Base-by-base conservation (phyloP, 208 protist genomes). In the Tritrichomonas musculus region DNA sequence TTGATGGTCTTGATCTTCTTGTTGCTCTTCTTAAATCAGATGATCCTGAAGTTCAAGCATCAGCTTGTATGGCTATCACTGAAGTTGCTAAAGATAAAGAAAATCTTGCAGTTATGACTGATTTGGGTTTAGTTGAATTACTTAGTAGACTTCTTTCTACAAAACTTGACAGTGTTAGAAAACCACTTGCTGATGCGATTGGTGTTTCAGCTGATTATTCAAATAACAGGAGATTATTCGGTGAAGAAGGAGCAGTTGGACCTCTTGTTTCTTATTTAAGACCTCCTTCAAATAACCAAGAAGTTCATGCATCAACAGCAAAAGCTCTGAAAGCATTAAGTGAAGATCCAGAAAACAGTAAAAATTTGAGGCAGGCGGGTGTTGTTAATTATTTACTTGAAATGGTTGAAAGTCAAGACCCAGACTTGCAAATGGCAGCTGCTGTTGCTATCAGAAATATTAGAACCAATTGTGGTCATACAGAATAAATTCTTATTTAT, bases 371-470 rank as follows among this genome's bases (percentile, higher is more conserved):
- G 4, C 41, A 57, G 20, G 77, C 77, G 25, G 77, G 77, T 57
- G 77, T 88, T 36, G 77, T 88, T 88, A 47, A 88, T 39, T 88
- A 88, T 36, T 57, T 88, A 5, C 30, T 88, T 33, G 57, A 60
- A 47, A 88, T 88, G 77, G 77, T 88, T 88, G 77, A 88, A 53
- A 88, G 77, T 49, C 25, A 30, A 39, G 77, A 88, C 57, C 41
- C 33, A 20, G 47, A 88, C 25, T 36, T 88, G 1, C 77, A 88
- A 39, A 88, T 88, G 77, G 77, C 77, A 57, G 77, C 77, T 88
- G 77, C 77, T 39, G 77, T 88, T 36, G 77, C 77, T 33, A 88
- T 88, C 27, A 88, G 77, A 88, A 88, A 88, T n/a, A 88, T 88
- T 88, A 53, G 77, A 57, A 88, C 77, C 13, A 88, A 88, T 69